Evolutionary conservation across 208 protist species (phyloP), one percentile per base, ranked within the genome.

Genomic region (Trypanosoma cruzi): DNA sequence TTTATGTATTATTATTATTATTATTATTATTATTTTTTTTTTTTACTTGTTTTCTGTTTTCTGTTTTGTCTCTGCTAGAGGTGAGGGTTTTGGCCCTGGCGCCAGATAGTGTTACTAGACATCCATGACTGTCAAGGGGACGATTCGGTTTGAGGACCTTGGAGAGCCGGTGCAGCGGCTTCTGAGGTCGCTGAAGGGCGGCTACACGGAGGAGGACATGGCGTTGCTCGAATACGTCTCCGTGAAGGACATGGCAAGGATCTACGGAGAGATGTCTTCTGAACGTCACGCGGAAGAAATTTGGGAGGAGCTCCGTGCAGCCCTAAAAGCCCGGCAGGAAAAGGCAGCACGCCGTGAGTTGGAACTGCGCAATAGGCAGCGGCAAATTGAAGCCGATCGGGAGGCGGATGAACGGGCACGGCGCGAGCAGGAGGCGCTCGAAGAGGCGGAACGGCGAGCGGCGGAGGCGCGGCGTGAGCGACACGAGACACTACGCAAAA

Each of bases 231-330:
- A 88, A 67, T 86, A 84, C 56, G 85, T 94, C 14, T 90, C 86
- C 4, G 89, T 94, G 50, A 85, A 85, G 79, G 92, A 92, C 72
- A 93, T 96, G 87, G 81, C 86, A 34, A 93, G 88, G 62, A 94
- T 96, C 55, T 90, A 94, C 68, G 81, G 77, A 26, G 87, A 94
- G 64, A 86, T 96, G 79, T 71, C 77, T 31, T 64, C 48, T 11
- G 75, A 87, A 20, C 77, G 81, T 20, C 79, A 90, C 62, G 85
- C 78, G 3, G 84, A 93, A 40, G 79, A 85, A 48, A 92, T 96
- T 59, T 96, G 88, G 89, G 56, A 67, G 13, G 81, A 93, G 61
- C 79, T 96, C 31, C 81, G 80, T 16, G 62, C 54, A 0, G 68
- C 85, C 0, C 71, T 96, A 40, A 69, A 84, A 64, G 81, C 71